Evolutionary conservation across 306 rosid species (phyloP).

Genomic region (Glycyrrhiza uralensis): DNA sequence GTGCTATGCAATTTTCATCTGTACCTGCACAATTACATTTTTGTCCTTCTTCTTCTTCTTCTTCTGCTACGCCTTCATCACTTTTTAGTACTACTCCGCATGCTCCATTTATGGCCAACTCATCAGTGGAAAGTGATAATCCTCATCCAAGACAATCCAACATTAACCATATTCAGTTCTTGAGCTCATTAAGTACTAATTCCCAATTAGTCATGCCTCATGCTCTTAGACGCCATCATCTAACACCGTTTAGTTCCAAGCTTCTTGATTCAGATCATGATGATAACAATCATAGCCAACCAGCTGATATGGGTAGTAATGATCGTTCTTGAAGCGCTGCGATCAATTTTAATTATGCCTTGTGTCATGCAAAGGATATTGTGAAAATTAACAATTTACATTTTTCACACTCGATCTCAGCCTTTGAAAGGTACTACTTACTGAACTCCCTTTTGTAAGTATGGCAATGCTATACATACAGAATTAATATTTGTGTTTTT

Average conservation of each 20-base stretch:
- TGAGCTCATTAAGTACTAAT: constrained; percentile 42
- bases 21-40: constrained; percentile 46
- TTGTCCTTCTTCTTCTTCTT: constrained; percentile 43
- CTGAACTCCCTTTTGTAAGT: constrained; percentile 21
- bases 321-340: constrained; percentile 17
- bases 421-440: too few relatives aligned
- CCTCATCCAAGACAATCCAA: constrained; percentile 37
- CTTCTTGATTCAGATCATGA: constrained; percentile 35
- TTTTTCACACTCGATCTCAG: not conserved
- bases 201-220: constrained; percentile 37
- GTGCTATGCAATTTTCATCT: constrained; percentile 33
- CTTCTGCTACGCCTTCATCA: constrained; percentile 31
- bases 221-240: constrained; percentile 39
- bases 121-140: constrained; percentile 40
- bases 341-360: not conserved
- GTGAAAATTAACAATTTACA: not conserved
- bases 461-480: constrained; percentile 35
- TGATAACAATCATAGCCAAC: not conserved
- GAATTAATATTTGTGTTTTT: constrained; percentile 20
- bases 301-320: constrained; percentile 9
- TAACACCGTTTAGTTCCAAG: constrained; percentile 36
- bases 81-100: constrained; percentile 37
- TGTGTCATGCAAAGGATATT: not conserved
- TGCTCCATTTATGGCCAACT: constrained; percentile 37
- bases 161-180: constrained; percentile 47